Conservation (phyloP, 371 early-diverging fungal species). For the Fennellomyces sp. region DNA sequence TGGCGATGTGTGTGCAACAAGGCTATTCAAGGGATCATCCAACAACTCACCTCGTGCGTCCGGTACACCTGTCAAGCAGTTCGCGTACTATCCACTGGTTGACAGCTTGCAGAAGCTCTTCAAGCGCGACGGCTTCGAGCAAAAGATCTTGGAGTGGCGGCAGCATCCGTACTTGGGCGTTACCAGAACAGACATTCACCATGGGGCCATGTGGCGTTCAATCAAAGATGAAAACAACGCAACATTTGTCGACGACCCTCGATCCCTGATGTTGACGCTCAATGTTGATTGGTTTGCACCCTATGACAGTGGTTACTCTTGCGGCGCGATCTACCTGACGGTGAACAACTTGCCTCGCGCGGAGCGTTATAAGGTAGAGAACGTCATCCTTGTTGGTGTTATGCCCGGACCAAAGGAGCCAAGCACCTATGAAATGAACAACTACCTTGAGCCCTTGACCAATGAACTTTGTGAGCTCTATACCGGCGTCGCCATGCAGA, state of each 20-base stretch:
- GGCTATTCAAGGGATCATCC: neutral
- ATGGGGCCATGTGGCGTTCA: neutral
- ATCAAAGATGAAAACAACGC: neutral
- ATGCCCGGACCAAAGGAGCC: constrained; percentile 20
- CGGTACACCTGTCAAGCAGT: neutral
- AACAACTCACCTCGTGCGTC: neutral
- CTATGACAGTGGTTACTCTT: neutral
- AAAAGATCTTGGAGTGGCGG: constrained; percentile 6
- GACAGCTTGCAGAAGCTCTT: neutral
- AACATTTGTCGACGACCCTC: neutral
- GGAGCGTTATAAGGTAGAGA: constrained; percentile 6
- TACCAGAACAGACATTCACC: neutral
- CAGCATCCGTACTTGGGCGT: neutral
- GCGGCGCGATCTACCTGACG: constrained; percentile 11
- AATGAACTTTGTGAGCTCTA: constrained; percentile 5
- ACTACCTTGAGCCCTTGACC: constrained; percentile 14
- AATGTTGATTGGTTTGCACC: constrained; percentile 21
- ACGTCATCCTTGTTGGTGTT: constrained; percentile 14
- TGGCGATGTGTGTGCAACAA: neutral
- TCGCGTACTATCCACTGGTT: neutral
- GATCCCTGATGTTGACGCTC: constrained; percentile 5
- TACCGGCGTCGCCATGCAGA: constrained; percentile 10
- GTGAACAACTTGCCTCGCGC: constrained; percentile 15
- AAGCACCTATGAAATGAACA: constrained; percentile 6
- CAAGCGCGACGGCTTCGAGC: neutral